These are phyloP conservation scores for Populus ilicifolia DNA, from an alignment of 345 rosid genomes.

Conservation along the genomic window DNA sequence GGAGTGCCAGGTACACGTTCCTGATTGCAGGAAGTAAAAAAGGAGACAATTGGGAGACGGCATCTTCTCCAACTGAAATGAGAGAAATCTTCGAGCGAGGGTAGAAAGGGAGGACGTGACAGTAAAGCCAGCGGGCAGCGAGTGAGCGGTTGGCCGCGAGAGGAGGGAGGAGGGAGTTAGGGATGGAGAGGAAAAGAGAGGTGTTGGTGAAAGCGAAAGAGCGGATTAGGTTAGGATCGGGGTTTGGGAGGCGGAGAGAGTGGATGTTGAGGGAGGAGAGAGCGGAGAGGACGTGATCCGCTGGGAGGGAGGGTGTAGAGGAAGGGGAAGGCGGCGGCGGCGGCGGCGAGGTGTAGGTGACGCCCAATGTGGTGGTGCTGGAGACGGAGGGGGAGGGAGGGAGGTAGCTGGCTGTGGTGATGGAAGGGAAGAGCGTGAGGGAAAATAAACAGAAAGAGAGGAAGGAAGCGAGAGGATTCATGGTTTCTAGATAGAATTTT, in stretches of 20 bases:
- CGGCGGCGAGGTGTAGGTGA: conserved; percentile 15
- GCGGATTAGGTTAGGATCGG: conserved; percentile 55
- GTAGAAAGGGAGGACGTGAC: conserved; percentile 72
- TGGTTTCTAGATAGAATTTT: neutral
- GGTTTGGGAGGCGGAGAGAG: conserved; percentile 53
- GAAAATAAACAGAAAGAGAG: conserved; percentile 4
- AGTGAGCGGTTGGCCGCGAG: conserved; percentile 71
- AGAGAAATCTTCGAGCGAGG: conserved; percentile 71
- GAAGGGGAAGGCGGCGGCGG: conserved; percentile 23
- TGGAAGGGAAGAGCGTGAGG: conserved; percentile 19
- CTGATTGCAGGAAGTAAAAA: conserved; percentile 66
- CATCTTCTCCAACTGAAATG: conserved; percentile 79
- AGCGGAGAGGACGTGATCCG: conserved; percentile 41
- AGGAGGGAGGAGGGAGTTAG: conserved; percentile 62
- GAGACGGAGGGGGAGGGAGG: conserved; percentile 19
- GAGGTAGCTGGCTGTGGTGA: neutral
- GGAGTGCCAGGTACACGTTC: conserved; percentile 51
- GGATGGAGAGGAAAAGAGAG: conserved; percentile 73
- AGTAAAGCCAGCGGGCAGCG: conserved; percentile 68
- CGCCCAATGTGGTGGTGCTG: conserved; percentile 23
- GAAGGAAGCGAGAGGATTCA: conserved; percentile 22
- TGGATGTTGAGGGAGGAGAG: conserved; percentile 46
- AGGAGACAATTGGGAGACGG: conserved; percentile 37
- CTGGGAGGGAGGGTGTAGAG: conserved; percentile 19
- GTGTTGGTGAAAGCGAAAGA: conserved; percentile 79